Conservation (phyloP, 306 rosid species). For the Herpetospermum pedunculosum region DNA sequence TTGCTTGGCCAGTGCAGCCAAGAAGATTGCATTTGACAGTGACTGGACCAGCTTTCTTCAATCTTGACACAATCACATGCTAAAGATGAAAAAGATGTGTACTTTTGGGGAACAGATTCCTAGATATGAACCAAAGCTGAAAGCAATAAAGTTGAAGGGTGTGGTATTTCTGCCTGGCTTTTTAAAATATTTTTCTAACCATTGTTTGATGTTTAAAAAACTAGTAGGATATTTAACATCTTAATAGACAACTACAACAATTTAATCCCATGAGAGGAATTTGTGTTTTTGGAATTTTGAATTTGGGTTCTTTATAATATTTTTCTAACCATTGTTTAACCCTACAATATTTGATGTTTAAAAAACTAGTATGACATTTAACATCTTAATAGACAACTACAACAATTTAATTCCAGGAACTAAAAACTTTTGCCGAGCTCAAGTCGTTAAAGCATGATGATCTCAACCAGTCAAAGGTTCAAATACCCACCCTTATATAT, state of each 20-base stretch:
- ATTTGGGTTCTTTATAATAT: neutral
- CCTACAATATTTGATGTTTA: neutral
- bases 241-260: neutral
- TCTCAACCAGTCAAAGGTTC: neutral
- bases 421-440: neutral
- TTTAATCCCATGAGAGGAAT: neutral
- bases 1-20: conserved; percentile 7
- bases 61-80: conserved; percentile 7
- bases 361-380: neutral
- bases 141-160: neutral
- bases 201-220: neutral
- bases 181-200: neutral
- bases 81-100: conserved; percentile 9
- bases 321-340: neutral
- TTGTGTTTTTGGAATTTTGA: neutral
- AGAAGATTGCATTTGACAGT: conserved; percentile 11
- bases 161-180: conserved; percentile 2
- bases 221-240: neutral
- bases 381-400: neutral
- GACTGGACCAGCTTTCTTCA: conserved; percentile 3
- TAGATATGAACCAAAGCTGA: conserved; percentile 6
- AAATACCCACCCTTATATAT: neutral
- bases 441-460: neutral
- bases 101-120: conserved; percentile 7
- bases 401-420: neutral